Evolutionary conservation across 805 yeast species (phyloP).

Genomic region (Monosporozyma siamensis): DNA sequence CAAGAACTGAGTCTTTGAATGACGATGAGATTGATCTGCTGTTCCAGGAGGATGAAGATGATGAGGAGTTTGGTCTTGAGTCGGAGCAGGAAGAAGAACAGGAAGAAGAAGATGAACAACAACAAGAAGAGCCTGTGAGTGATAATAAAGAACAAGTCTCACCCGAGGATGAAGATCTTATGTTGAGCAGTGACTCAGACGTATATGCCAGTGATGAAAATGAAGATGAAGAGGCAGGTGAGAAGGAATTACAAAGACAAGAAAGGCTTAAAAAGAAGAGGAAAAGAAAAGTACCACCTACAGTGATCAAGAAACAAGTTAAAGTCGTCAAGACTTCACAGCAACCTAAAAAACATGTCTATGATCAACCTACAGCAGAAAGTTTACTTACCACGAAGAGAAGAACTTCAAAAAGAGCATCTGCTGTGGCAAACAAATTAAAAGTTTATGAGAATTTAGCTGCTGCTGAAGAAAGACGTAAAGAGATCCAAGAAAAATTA

Average conservation of each 20-base stretch:
- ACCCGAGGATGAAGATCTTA: constrained; percentile 24
- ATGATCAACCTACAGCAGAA: constrained; percentile 38
- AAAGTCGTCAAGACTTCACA: constrained; percentile 11
- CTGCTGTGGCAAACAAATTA: constrained; percentile 69
- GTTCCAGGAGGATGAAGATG: constrained; percentile 56
- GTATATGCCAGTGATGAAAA: constrained; percentile 35
- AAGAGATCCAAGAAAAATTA: constrained; percentile 33
- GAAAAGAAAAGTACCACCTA: constrained; percentile 23
- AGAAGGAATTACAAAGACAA: constrained; percentile 45
- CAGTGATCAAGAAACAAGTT: constrained; percentile 25
- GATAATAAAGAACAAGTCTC: constrained; percentile 10
- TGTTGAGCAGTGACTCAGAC: constrained; percentile 26
- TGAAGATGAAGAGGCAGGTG: constrained; percentile 62
- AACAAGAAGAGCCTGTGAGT: constrained; percentile 13
- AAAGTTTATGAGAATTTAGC: constrained; percentile 66
- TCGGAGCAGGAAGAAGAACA: constrained; percentile 26
- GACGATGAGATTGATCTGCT: constrained; percentile 67
- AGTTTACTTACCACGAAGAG: constrained; percentile 44
- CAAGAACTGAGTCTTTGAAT: constrained; percentile 43
- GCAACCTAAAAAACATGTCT: constrained; percentile 9
- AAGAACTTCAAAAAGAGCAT: constrained; percentile 65
- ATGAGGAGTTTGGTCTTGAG: constrained; percentile 35
- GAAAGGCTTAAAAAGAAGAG: constrained; percentile 24
- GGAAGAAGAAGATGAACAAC: constrained; percentile 19
- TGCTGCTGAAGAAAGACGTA: constrained; percentile 54